phyloP scores from a whole-genome alignment of 2,329 filamentous ascomycete genomes.

The Moelleriella libera region DNA sequence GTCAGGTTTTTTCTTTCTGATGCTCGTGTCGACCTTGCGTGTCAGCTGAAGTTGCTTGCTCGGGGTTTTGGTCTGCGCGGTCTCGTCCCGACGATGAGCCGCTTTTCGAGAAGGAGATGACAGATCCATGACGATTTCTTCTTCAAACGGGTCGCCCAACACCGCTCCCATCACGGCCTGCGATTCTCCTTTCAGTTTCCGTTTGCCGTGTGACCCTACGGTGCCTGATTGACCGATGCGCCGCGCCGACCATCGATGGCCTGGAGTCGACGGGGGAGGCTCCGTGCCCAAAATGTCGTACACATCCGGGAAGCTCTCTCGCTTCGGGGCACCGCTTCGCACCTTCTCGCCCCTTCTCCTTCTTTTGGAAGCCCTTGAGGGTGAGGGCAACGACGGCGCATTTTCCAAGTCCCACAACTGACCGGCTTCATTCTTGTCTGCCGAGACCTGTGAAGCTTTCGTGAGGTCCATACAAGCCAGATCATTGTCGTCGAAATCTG shows the following conservation, averaged over 20 bases:
- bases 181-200: conserved; percentile 4
- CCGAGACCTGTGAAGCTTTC: conserved; percentile 17
- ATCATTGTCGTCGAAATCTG: conserved; percentile 19
- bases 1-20: conserved; percentile 7
- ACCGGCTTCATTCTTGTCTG: conserved; percentile 21
- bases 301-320: conserved; percentile 40
- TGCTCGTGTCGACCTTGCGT: conserved; percentile 1
- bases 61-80: conserved; percentile 1
- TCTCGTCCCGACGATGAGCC: conserved; percentile 3
- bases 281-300: conserved; percentile 30
- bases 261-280: conserved; percentile 20
- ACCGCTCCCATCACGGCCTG: neutral
- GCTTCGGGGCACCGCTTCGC: conserved; percentile 18
- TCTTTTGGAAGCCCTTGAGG: conserved; percentile 29
- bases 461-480: conserved; percentile 27
- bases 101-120: conserved; percentile 14
- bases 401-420: conserved; percentile 29
- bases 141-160: neutral
- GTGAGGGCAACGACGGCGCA: conserved; percentile 22
- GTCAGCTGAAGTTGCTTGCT: conserved; percentile 6
- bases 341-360: conserved; percentile 35
- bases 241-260: conserved; percentile 9
- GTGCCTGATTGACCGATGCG: conserved; percentile 9
- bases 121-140: conserved; percentile 8
- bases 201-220: conserved; percentile 6